Base-by-base conservation (phyloP, 1,284 basidiomycete genomes). In the Papiliotrema flavescens region DNA sequence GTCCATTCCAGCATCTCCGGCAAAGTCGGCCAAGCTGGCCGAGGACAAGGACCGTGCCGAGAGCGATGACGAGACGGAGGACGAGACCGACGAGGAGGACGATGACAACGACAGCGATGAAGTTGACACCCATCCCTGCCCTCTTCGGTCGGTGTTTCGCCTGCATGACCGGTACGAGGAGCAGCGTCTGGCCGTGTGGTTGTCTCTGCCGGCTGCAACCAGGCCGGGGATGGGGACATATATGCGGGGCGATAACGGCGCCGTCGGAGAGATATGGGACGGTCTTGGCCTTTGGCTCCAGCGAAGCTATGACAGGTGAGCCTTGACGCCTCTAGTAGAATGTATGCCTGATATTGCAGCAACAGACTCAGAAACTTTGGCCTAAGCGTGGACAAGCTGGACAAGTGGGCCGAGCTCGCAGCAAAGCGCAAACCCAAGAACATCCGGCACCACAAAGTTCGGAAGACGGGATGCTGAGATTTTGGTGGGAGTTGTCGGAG, bases 121-220 rank as follows among this genome's bases (percentile, higher is more conserved):
- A 22, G 39, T n/a, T n/a, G 37, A 41, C n/a, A 9, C 56, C 2
- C 53, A 65, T 34, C 39, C 64, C 2, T 69, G 59, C 47, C 66
- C 67, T 2, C 55, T 71, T 3, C 51, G 61, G 17, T 50, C 63
- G 0, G 54, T 71, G 22, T 68, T 71, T 53, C 22, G 59, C 2
- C 51, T 71, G 20, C 62, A 68, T 49, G 67, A 69, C 49, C 55
- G 66, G 20, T 71, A 62, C 58, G 67, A 70, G 46, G 69, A 71
- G 49, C 64, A 65, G 45, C 48, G 67, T 22, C 52, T 70, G 19
- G 69, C 66, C 0, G 57, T 70, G 0, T 71, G 67, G 67, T 50
- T 69, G 11, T 47, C 53, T 9, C 57, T 71, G 1, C 60, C 60
- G 0, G 4, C 44, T 7, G 43, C 43, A 2, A 35, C 24, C 6